These are phyloP conservation scores for Hemerocallis citrina DNA, from an alignment of 106 monocot genomes.

Conservation along the genomic window DNA sequence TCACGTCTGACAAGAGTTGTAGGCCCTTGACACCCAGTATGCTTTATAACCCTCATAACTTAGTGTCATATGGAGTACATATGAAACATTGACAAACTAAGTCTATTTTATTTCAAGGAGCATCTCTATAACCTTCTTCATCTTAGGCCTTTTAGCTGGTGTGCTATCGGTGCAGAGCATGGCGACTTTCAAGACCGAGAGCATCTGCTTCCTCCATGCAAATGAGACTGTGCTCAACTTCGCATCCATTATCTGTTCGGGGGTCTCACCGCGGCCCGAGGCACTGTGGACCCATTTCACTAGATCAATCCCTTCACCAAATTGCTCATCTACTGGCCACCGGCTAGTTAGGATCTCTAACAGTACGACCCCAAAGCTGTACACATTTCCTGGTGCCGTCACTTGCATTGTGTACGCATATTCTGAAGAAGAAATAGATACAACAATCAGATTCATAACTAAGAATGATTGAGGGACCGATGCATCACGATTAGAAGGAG, in stretches of 20 bases:
- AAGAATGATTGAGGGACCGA: too few relatives aligned
- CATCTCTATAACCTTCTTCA: conserved; percentile 89
- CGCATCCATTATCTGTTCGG: conserved; percentile 90
- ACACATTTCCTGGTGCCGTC: conserved; percentile 74
- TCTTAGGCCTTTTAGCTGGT: conserved; percentile 64
- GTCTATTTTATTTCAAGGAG: conserved; percentile 41
- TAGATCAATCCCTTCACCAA: conserved; percentile 77
- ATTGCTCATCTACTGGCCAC: conserved; percentile 55
- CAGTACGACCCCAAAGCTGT: conserved; percentile 77
- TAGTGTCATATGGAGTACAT: too few relatives aligned
- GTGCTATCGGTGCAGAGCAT: conserved; percentile 66
- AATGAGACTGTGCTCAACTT: conserved; percentile 76
- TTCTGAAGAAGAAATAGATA: conserved; percentile 30
- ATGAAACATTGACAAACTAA: conserved; percentile 4
- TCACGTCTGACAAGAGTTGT: too few relatives aligned
- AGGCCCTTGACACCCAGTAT: too few relatives aligned
- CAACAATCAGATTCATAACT: too few relatives aligned
- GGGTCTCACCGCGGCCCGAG: conserved; percentile 46
- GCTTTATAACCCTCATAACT: too few relatives aligned
- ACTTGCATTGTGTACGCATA: conserved; percentile 97
- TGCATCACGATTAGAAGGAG: too few relatives aligned
- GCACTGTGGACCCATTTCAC: conserved; percentile 81
- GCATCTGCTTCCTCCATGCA: conserved; percentile 85
- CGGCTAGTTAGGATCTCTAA: conserved; percentile 66
- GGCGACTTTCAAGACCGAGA: conserved; percentile 59